Base-by-base conservation (phyloP, 768 basidiomycete species). In the Boletus vermiculosoides region DNA sequence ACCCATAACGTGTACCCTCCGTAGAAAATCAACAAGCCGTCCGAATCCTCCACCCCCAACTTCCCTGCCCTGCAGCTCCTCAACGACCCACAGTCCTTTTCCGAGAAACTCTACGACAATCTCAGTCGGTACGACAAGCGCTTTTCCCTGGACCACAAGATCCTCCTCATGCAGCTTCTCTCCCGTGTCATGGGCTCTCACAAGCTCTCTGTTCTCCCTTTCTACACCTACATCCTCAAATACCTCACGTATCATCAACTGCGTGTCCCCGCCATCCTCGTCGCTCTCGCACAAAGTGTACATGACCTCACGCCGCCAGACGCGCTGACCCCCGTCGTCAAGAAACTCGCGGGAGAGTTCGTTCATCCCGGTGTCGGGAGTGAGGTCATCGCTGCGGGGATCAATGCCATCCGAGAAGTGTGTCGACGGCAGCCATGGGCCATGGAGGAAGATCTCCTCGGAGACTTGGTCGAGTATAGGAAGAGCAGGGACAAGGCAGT, bases 261-360 rank as follows among this genome's bases (percentile, higher is more conserved):
- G 23, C 88, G 88, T 50, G 87, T 98, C 51, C 94, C 97, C 4
- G 80, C 90, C 54, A 96, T 98, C 72, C 88, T 99, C 57, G 95
- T 92, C 56, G 84, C 90, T 2, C 86, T 99, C 55, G 95, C 94
- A 18, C 94, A 98, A 68, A 94, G 92, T 15, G 90, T 94, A 0
- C 97, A 99, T 71, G 92, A 96, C 42, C 81, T 96, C 47, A 97
- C 94, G 0, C 97, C 95, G 2, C 96, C 96, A 0, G 95, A 98
- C 67, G 92, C 82, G 4, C 77, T 99, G 7, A 86, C 84, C 5
- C 97, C 97, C 13, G 90, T 95, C 45, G 77, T 99, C 55, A 82
- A 85, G 48, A 99, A 98, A 73, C 76, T 99, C 55, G 94, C 95
- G 0, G 85, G 89, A 65, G 96, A 99, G 69, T 99, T 98, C 63